Evolutionary conservation across 768 basidiomycete species (phyloP), one percentile per base, ranked within the genome.

Genomic region (Rhizopogon salebrosus): DNA sequence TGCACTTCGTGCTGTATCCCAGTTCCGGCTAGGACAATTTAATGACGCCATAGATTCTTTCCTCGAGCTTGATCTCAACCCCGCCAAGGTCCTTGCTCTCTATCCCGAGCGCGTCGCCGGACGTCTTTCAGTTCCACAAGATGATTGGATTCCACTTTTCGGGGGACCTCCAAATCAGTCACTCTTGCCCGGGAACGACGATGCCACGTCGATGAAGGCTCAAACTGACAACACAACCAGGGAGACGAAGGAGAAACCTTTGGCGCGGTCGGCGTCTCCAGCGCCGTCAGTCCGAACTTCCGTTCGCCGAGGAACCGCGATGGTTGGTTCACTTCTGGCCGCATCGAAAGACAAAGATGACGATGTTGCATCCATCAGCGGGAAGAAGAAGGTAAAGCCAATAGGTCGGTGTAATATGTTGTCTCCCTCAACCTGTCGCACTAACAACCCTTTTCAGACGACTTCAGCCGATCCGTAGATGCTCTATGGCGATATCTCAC

Each of bases 11-110:
- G 93, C 92, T 0, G 85, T 97, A 0, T 75, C 87, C 0, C 80
- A 87, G 54, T 95, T 95, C 68, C 77, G 80, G 3, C 70, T 75
- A 7, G 79, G 77, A 7, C 77, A 84, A 53, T 95, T 82, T 62
- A 85, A 89, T 55, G 70, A 74, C 1, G 94, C 95, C 1, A 87
- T 98, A 52, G 85, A 97, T 63, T 80, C 84, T 0, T 94, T 98
- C 66, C 79, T 94, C 43, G 82, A 87, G 38, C 83, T 95, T 38
- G 87, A 98, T 58, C 75, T 94, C 59, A 95, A 95, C 62, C 97
- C 97, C 0, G 92, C 95, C 0, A 92, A 94, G 62, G 91, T 99
- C 3, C 78, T 98, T 20, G 87, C 94, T 1, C 72, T 98, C 6
- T 99, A 92, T 67, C 89, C 92, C 0, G 83, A 88, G 34, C 75